phyloP scores from a whole-genome alignment of 768 basidiomycete species.

The Epithele typhae region DNA sequence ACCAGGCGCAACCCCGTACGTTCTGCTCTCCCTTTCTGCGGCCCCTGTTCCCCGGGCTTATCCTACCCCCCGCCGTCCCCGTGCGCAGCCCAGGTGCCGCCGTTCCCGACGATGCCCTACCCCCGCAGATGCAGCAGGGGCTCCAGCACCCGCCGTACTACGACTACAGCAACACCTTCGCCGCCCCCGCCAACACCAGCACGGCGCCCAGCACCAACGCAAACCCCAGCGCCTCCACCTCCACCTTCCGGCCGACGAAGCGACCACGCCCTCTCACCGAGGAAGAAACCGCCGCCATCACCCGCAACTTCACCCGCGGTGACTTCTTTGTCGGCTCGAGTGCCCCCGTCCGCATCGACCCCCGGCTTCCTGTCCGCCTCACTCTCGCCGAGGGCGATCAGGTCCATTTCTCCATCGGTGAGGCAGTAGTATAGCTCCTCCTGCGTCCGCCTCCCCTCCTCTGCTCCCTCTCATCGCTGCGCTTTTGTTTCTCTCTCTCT shows the following conservation, averaged over 20 bases:
- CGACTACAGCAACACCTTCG: constrained; percentile 53
- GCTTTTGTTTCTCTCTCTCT: background rate
- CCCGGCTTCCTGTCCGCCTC: constrained; percentile 71
- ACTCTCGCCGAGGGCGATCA: constrained; percentile 81
- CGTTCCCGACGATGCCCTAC: constrained; percentile 36
- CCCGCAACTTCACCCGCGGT: constrained; percentile 74
- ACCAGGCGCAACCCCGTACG: constrained; percentile 21
- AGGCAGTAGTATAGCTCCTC: constrained; percentile 35
- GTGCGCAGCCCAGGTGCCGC: constrained; percentile 27
- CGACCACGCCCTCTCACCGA: constrained; percentile 77
- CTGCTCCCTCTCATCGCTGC: background rate
- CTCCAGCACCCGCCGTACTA: constrained; percentile 64
- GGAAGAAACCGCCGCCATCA: constrained; percentile 80
- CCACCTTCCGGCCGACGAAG: constrained; percentile 77
- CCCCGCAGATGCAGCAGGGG: constrained; percentile 33
- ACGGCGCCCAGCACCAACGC: no score
- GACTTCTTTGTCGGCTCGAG: constrained; percentile 81
- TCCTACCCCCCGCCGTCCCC: constrained; percentile 1
- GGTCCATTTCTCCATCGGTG: constrained; percentile 62
- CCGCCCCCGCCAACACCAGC: constrained; percentile 35
- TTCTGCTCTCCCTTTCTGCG: constrained; percentile 2
- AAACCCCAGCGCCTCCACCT: constrained; percentile 60
- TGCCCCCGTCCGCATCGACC: constrained; percentile 80
- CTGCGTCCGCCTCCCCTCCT: no score
- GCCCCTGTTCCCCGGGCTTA: constrained; percentile 11